phyloP scores from a whole-genome alignment of 495 filamentous ascomycete species.

The Talaromyces liani region DNA sequence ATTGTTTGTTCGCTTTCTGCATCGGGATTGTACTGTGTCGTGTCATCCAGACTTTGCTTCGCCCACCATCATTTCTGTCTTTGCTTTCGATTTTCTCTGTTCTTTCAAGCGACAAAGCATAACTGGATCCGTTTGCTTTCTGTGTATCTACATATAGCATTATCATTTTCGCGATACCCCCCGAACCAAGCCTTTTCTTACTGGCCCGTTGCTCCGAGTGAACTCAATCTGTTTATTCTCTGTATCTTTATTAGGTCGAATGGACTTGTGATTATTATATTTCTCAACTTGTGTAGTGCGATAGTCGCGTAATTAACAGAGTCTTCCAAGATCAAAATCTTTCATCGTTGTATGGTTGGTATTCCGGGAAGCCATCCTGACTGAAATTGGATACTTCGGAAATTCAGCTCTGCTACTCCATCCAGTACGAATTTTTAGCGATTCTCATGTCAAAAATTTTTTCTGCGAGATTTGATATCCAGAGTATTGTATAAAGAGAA shows the following conservation, averaged over 20 bases:
- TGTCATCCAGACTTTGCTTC: not conserved
- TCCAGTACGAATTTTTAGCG: too few relatives aligned
- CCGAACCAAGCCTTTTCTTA: not conserved
- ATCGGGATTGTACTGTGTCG: slow-evolving; percentile 1
- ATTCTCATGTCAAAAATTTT: too few relatives aligned
- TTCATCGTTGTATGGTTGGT: too few relatives aligned
- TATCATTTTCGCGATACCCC: not conserved
- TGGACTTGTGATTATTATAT: not conserved
- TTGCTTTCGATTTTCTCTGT: not conserved
- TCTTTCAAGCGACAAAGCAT: not conserved
- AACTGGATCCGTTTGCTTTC: not conserved
- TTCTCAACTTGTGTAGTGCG: not conserved
- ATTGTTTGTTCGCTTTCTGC: not conserved
- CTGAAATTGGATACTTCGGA: too few relatives aligned
- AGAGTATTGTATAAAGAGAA: too few relatives aligned
- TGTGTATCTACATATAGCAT: not conserved
- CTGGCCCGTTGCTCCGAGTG: not conserved
- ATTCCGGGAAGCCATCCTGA: too few relatives aligned
- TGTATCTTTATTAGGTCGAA: not conserved
- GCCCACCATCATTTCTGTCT: not conserved
- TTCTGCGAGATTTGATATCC: too few relatives aligned
- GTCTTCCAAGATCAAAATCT: not conserved
- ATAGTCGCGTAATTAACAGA: not conserved
- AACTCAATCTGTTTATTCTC: not conserved
- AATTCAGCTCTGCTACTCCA: too few relatives aligned